These are phyloP conservation scores for Tubosaeta sp. DNA, from an alignment of 768 basidiomycete species.

Conservation along the genomic window DNA sequence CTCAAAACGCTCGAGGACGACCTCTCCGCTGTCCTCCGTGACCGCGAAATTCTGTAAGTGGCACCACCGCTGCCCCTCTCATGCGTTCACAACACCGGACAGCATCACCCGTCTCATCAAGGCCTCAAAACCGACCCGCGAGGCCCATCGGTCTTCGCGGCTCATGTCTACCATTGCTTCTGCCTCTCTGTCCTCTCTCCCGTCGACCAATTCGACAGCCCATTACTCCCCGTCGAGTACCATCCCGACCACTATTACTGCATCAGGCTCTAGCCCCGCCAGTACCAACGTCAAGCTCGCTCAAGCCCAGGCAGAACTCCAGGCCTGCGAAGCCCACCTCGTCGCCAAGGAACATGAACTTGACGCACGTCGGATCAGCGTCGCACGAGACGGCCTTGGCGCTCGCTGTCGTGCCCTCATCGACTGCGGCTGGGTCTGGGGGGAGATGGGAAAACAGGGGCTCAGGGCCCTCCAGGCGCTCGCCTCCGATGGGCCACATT, in stretches of 20 bases:
- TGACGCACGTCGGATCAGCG: constrained; percentile 44
- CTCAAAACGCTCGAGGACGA: constrained; percentile 72
- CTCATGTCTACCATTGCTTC: constrained; percentile 31
- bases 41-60: constrained; percentile 78
- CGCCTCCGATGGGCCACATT: not conserved
- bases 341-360: constrained; percentile 67
- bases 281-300: constrained; percentile 44
- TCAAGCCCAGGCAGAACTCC: constrained; percentile 69
- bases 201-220: constrained; percentile 26
- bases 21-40: constrained; percentile 56
- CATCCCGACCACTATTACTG: constrained; percentile 12
- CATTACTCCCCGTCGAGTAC: not conserved
- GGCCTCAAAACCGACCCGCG: constrained; percentile 55
- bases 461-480: constrained; percentile 31
- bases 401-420: constrained; percentile 60
- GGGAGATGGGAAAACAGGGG: constrained; percentile 61
- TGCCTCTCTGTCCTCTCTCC: constrained; percentile 41
- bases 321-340: constrained; percentile 77
- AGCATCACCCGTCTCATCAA: constrained; percentile 81
- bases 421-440: constrained; percentile 67
- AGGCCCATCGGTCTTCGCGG: constrained; percentile 31
- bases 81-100: not conserved
- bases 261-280: constrained; percentile 13
- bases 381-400: constrained; percentile 59
- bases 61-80: not conserved